These are phyloP conservation scores for Sequoiadendron giganteum DNA, from an alignment of 75 land plant species.

Conservation along the genomic window DNA sequence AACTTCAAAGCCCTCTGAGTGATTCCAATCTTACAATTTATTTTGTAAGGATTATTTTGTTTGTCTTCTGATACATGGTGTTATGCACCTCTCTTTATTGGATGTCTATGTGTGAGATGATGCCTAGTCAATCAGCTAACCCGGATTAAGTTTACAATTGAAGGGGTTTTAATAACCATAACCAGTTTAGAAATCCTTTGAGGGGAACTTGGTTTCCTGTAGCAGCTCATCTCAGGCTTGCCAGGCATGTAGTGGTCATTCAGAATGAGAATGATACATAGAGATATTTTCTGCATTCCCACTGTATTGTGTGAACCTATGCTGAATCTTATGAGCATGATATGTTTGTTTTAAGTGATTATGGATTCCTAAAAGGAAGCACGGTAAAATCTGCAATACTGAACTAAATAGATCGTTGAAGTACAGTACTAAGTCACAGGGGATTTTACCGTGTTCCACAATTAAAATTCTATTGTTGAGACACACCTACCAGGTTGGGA, in stretches of 20 bases:
- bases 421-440: neutral
- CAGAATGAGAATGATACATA: too few species aligned
- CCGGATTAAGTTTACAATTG: neutral
- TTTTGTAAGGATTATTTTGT: neutral
- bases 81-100: neutral
- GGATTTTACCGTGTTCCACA: neutral
- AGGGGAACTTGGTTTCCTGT: neutral
- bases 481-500: neutral
- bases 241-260: neutral
- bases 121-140: neutral
- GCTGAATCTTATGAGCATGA: neutral
- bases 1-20: neutral
- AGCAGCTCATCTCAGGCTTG: neutral
- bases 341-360: too few species aligned
- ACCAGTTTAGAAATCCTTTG: neutral
- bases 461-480: neutral
- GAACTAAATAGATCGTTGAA: neutral
- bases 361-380: too few species aligned
- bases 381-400: too few species aligned
- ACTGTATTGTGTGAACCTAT: too few species aligned
- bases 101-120: neutral
- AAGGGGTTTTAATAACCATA: neutral
- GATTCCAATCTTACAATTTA: neutral
- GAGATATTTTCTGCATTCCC: too few species aligned
- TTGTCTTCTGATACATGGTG: neutral